Base-by-base conservation (phyloP, 257 asterid genomes). In the Lycium barbarum region DNA sequence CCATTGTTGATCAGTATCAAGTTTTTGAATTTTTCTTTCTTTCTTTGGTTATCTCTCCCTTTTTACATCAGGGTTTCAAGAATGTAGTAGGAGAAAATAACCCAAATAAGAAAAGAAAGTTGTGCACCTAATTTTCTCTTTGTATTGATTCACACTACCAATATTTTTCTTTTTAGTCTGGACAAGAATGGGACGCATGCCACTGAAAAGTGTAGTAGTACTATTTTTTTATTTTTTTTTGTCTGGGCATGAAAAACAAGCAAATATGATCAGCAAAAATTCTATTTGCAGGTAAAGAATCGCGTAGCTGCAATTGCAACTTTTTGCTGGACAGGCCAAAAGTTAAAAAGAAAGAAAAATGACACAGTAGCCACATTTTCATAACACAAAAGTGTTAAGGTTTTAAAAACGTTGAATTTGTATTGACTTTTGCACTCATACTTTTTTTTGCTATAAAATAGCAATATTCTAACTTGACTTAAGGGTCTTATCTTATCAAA, bases 1-100 rank as follows among this genome's bases (percentile, higher is more conserved):
- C 43, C 85, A 85, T 76, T 76, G 7, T 76, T 26, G 54, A 67
- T 73, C 51, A 54, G 62, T 49, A 36, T 80, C 86, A 45, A 84
- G 83, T 22, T 76, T 14, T 14, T 11, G 6, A 9, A 43, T 68
- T 85, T 40, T 79, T 78, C 9, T 0, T 4, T n/a, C 35, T 45
- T 0, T 20, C 11, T 62, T 71, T 8, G 8, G 10, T 26, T 26
- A 1, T 0, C 1, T 66, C 2, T 11, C 73, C 20, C 17, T 71
- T 40, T 72, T 4, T 71, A 18, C 55, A 43, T 18, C 57, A 71
- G 79, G 57, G 59, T 73, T 47, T 73, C 80, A 47, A 73, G 61
- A 73, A 12, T 73, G 59, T 6, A 2, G 59, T 20, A 43, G 36
- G 57, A 73, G 11, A 73, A 73, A 20, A 47, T 4, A 47, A 20